Percentiles rank a stretch among this genome's conserved stretches.
Evolutionary conservation across 2,329 filamentous ascomycete species (phyloP).

Genomic region (Anisogramma anomala): DNA sequence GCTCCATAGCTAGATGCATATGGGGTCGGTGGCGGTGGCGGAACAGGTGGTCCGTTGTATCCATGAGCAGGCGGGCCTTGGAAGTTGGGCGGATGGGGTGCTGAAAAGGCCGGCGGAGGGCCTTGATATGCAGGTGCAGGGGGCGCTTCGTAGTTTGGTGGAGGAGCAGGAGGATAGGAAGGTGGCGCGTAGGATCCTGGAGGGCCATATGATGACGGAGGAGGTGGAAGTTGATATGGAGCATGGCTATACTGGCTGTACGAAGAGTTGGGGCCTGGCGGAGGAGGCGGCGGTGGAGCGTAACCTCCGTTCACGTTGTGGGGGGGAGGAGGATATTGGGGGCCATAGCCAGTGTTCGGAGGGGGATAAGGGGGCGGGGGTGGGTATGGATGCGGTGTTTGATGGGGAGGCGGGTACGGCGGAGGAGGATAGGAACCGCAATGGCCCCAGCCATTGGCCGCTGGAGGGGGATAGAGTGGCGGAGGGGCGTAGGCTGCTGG

Average conservation of each 20-base stretch:
- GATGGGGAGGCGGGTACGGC: slow-evolving; percentile 13
- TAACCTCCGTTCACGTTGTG: slow-evolving; percentile 4
- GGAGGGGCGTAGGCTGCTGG: slow-evolving; percentile 17
- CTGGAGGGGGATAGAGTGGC: slow-evolving; percentile 14
- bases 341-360: slow-evolving; percentile 7
- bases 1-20: slow-evolving; percentile 2
- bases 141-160: slow-evolving; percentile 1
- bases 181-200: slow-evolving; percentile 7
- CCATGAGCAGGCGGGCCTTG: slow-evolving; percentile 5
- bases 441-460: slow-evolving; percentile 16
- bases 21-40: slow-evolving; percentile 5
- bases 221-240: slow-evolving; percentile 9
- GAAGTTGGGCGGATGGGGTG: neutral
- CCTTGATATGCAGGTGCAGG: slow-evolving; percentile 2
- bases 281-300: slow-evolving; percentile 2
- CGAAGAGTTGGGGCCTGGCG: neutral
- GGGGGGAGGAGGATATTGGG: slow-evolving; percentile 9
- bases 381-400: slow-evolving; percentile 7
- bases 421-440: slow-evolving; percentile 15
- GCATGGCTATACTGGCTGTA: slow-evolving; percentile 11
- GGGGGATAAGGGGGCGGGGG: slow-evolving; percentile 15
- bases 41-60: slow-evolving; percentile 6
- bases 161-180: slow-evolving; percentile 6
- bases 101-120: neutral
- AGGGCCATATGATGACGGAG: slow-evolving; percentile 10